phyloP scores from a whole-genome alignment of 805 yeast genomes.

The Ogataea corticis region DNA sequence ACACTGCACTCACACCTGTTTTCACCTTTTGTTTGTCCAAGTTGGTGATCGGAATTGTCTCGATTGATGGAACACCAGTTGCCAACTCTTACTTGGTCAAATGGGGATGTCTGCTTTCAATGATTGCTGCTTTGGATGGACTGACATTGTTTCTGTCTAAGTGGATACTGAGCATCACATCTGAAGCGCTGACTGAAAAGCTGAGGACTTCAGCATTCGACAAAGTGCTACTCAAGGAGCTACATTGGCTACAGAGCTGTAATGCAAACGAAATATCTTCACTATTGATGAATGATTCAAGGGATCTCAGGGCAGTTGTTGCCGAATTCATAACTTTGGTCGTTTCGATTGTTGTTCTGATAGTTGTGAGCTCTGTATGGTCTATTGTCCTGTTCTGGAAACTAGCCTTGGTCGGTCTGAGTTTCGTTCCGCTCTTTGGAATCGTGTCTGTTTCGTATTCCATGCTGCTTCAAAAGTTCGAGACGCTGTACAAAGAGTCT shows the following conservation, averaged over 20 bases:
- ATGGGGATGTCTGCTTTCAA: slow-evolving; percentile 71
- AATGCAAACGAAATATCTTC: slow-evolving; percentile 59
- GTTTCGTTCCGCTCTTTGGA: slow-evolving; percentile 68
- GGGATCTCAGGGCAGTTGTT: slow-evolving; percentile 70
- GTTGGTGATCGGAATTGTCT: slow-evolving; percentile 62
- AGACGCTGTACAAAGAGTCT: slow-evolving; percentile 56
- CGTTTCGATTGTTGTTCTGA: slow-evolving; percentile 52
- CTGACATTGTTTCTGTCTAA: slow-evolving; percentile 50
- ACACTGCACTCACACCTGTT: slow-evolving; percentile 70
- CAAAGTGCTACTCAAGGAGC: slow-evolving; percentile 50
- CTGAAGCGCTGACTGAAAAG: slow-evolving; percentile 67
- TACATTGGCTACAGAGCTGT: slow-evolving; percentile 50
- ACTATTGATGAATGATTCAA: slow-evolving; percentile 73
- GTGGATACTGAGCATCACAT: slow-evolving; percentile 50
- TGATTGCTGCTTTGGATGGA: slow-evolving; percentile 66
- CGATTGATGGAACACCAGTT: slow-evolving; percentile 36
- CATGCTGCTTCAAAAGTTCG: slow-evolving; percentile 49
- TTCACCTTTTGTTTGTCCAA: slow-evolving; percentile 79
- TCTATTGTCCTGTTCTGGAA: slow-evolving; percentile 82
- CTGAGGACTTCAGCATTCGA: slow-evolving; percentile 52
- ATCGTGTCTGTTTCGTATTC: slow-evolving; percentile 55
- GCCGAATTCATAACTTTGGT: slow-evolving; percentile 60
- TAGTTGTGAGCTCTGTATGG: slow-evolving; percentile 71
- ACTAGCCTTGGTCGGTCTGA: slow-evolving; percentile 75
- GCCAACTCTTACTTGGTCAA: slow-evolving; percentile 37